Evolutionary conservation across 495 filamentous ascomycete genomes (phyloP), one percentile per base, ranked within the genome.

Genomic region (Neurospora sp.): DNA sequence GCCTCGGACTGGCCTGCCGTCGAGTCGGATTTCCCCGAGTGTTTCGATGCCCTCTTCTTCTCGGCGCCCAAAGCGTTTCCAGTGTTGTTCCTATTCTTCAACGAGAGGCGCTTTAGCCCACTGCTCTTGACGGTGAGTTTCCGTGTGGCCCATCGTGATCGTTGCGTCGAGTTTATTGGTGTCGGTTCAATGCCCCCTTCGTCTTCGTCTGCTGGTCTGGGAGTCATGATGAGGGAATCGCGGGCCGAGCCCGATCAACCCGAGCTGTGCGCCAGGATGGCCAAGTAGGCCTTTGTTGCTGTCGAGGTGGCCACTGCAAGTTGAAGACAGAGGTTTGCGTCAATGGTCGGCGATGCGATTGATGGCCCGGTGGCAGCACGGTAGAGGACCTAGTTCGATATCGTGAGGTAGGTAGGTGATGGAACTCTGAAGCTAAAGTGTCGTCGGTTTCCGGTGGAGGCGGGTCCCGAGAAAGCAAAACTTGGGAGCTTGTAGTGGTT

Each of bases 81-180:
- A 79, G 89, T 88, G 76, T 94, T 89, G 79, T 92, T 86, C 73
- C 92, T 91, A 75, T 91, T 88, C 79, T 93, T 91, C 75, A 99
- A 91, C 71, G 93, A 95, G 68, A 91, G 86, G 72, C 96, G 91
- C 85, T 98, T 98, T 78, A 87, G 84, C 77, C 88, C 81, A 40
- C 90, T 92, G 79, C 90, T 91, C 81, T 89, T 84, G 73, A 92
- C 91, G 70, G 87, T 90, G 74, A 90, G 86, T 78, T 93, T 90
- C 75, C 93, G 93, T 39, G 96, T 98, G 71, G 96, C 96, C 96
- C 96, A 99, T 90, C 96, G 86, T 78, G 94, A 89, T 78, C 93
- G 85, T 73, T 81, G 77, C 69, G 84, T 85, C 72, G 81, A 74
- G 72, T 82, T 92, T 91, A 81, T 81, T 82, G 75, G 78, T 73